phyloP scores from a whole-genome alignment of 2,329 filamentous ascomycete genomes.

The Fusarium ramigenum region DNA sequence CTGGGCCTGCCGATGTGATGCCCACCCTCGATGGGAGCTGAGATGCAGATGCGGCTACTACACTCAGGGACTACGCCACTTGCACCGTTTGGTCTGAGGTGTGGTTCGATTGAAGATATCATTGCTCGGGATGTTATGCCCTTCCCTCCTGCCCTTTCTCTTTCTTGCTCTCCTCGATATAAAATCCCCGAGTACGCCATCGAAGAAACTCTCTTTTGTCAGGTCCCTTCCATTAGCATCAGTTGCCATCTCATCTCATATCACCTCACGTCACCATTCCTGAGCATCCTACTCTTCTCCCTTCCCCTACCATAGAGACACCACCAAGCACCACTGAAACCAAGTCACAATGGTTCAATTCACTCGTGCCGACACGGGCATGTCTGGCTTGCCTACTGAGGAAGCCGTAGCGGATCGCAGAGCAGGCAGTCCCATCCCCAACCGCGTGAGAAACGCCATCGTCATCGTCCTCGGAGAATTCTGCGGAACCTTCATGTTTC shows the following conservation, averaged over 20 bases:
- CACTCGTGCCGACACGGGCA: conserved; percentile 4
- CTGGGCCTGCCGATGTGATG: background rate
- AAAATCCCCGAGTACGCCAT: conserved; percentile 21
- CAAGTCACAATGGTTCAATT: conserved; percentile 23
- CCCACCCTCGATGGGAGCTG: background rate
- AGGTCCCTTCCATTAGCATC: background rate
- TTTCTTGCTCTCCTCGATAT: conserved; percentile 12
- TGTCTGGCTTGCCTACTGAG: conserved; percentile 24
- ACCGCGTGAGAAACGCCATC: conserved; percentile 46
- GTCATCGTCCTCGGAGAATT: conserved; percentile 60
- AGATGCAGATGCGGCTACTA: conserved; percentile 19
- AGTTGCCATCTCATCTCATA: background rate
- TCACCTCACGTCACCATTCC: background rate
- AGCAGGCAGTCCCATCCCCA: conserved; percentile 3
- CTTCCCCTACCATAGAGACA: background rate
- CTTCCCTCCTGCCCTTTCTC: background rate
- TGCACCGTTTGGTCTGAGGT: conserved; percentile 1
- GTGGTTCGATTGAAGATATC: conserved; percentile 15
- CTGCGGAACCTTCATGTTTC: conserved; percentile 63
- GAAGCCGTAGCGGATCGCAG: conserved; percentile 11
- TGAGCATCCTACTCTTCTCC: background rate
- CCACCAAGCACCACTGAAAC: background rate
- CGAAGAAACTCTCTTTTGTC: conserved; percentile 5
- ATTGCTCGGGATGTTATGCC: background rate
- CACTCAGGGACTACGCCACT: conserved; percentile 20